A percentile compares a stretch with the other conserved stretches of the same genome.
Evolutionary conservation across 2,329 filamentous ascomycete genomes (phyloP).

Genomic region (Microsporum canis): DNA sequence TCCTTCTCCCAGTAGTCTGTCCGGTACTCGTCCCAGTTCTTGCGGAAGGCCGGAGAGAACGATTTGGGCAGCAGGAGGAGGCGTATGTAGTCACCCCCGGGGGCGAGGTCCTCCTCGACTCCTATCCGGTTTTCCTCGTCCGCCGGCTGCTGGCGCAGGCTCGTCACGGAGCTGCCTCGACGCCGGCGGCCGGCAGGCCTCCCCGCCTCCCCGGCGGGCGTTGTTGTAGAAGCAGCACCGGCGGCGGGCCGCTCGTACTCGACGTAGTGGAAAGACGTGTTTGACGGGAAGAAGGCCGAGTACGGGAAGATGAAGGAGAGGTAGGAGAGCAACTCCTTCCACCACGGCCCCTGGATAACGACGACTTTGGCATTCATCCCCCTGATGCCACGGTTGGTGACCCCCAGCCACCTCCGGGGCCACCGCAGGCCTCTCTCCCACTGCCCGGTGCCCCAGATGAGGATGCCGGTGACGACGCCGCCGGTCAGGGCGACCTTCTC

Average conservation of each 20-base stretch:
- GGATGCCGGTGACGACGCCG: constrained; percentile 70
- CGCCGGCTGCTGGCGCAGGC: background rate
- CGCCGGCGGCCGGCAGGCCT: background rate
- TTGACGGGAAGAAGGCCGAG: constrained; percentile 49
- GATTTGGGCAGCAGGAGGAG: constrained; percentile 84
- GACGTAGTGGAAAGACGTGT: constrained; percentile 63
- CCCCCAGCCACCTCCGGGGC: constrained; percentile 81
- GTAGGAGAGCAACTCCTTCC: constrained; percentile 63
- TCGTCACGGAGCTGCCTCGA: constrained; percentile 3
- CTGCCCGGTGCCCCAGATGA: constrained; percentile 91
- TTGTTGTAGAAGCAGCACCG: background rate
- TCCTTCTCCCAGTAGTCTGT: constrained; percentile 95
- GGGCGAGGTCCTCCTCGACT: constrained; percentile 80
- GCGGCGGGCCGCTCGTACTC: constrained; percentile 35
- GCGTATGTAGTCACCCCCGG: constrained; percentile 85
- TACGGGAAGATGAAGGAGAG: constrained; percentile 69
- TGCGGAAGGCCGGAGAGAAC: constrained; percentile 85
- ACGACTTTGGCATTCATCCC: constrained; percentile 96
- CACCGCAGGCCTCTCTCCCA: constrained; percentile 93
- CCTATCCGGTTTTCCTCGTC: constrained; percentile 18
- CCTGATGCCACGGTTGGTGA: constrained; percentile 79
- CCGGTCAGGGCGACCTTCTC: constrained; percentile 89
- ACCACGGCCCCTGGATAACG: constrained; percentile 70
- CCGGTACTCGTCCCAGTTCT: constrained; percentile 93
- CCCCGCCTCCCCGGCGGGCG: background rate